A percentile compares a stretch with the other conserved stretches of the same genome.
Conservation (phyloP, 1,139 yeast genomes). For the Protomyces macrosporus region DNA sequence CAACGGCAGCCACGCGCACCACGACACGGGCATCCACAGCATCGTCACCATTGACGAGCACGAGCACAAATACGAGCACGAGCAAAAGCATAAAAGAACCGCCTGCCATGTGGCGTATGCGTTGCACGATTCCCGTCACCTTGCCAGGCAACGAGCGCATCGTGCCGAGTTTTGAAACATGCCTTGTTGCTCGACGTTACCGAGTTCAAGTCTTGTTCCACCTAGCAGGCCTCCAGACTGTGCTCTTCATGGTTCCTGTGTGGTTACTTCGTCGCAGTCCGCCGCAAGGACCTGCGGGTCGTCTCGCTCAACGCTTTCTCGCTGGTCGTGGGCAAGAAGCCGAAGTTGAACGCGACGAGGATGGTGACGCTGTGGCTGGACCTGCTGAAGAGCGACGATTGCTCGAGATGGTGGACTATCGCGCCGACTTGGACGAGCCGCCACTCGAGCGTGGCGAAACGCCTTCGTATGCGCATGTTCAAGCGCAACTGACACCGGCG, state of each 20-base stretch:
- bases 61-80: neutral
- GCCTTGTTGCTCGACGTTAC: conserved; percentile 8
- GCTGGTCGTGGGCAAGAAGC: neutral
- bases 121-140: conserved; percentile 6
- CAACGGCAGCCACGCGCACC: neutral
- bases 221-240: neutral
- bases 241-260: neutral
- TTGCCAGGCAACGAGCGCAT: neutral
- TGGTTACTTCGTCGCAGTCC: neutral
- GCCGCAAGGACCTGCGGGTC: neutral
- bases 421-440: neutral
- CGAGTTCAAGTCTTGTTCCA: neutral
- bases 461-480: neutral
- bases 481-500: neutral
- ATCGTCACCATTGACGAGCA: neutral
- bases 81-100: neutral
- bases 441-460: neutral
- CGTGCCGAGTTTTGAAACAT: conserved; percentile 19
- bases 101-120: conserved; percentile 6
- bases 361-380: neutral
- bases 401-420: neutral
- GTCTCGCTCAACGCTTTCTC: neutral
- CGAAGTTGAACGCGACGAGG: neutral
- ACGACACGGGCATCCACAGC: neutral
- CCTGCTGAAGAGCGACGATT: neutral